Evolutionary conservation across 2,329 filamentous ascomycete species (phyloP), one percentile per base, ranked within the genome.

Genomic region (Verticillium longisporum): DNA sequence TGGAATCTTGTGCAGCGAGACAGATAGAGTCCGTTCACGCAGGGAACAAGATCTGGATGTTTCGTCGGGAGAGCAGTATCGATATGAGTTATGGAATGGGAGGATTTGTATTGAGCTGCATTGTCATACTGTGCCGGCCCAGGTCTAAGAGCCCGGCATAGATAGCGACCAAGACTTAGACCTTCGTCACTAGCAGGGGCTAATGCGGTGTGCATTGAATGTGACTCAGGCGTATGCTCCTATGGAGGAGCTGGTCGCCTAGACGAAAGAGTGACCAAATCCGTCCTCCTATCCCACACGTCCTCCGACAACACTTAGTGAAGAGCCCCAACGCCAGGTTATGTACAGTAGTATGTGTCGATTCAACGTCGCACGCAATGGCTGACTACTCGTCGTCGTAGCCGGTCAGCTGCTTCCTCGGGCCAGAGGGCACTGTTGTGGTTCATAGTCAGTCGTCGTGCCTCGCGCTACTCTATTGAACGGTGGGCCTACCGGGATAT

Each of bases 401-500:
- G 62, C 84, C 85, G 55, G 75, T 80, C 65, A 88, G 67, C 65
- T 78, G 77, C 77, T 87, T 87, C 70, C 85, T 80, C 57, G 84
- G 83, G 10, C 81, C 82, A 13, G 77, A 67, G 14, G 85, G 85
- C 60, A 88, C 85, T 88, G 65, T 60, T 57, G 34, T 62, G 60
- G 13, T 38, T 18, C 33, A 61, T 58, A 10, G 45, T 53, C 18
- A 53, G 45, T 26, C 34, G 9, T 41, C 18, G 9, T 53, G 45
- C 9, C 18, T 53, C 45, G 11, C 6, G 18, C 45, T 13, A 13
- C 9, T 26, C 45, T 18, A 15, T 41, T 9, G 45, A 10, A 7
- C 10, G 18, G 7, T n/a, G 38, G 21, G 84, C 91, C 74, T 85
- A 98, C 94, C 85, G 63, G 95, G 95, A 81, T 98, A 99, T 73